Conservation (phyloP, 306 rosid genomes). For the Lathyrus sativus region DNA sequence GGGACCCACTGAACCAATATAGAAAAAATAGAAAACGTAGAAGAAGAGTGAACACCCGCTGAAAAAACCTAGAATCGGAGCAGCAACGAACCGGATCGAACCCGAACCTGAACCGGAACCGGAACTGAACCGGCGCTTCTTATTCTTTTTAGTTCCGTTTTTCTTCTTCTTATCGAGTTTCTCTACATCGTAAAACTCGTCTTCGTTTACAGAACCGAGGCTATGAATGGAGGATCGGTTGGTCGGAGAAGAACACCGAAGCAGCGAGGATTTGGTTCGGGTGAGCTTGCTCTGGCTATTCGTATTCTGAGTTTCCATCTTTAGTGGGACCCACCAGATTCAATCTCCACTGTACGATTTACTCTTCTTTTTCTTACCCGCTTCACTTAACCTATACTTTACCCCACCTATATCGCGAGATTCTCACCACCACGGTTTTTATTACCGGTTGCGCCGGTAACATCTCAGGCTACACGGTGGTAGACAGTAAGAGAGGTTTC, state of each 20-base stretch:
- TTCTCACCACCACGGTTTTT: constrained; percentile 45
- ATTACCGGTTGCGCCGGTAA: constrained; percentile 49
- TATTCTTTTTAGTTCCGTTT: constrained; percentile 22
- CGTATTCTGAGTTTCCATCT: constrained; percentile 65
- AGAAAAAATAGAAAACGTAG: constrained; percentile 51
- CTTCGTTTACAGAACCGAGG: constrained; percentile 63
- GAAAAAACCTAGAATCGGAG: constrained; percentile 45
- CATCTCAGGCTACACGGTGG: constrained; percentile 58
- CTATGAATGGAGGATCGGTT: constrained; percentile 76
- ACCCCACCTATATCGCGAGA: constrained; percentile 54
- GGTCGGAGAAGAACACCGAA: constrained; percentile 78
- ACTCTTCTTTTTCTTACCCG: not conserved
- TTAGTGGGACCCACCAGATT: constrained; percentile 9
- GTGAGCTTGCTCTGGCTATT: constrained; percentile 70
- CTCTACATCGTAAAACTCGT: constrained; percentile 44
- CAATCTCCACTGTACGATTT: constrained; percentile 46
- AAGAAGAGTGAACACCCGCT: constrained; percentile 31
- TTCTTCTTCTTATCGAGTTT: constrained; percentile 43
- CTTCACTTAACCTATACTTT: not conserved
- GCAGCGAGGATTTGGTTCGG: constrained; percentile 81
- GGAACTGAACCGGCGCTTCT: not conserved
- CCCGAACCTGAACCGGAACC: constrained; percentile 7
- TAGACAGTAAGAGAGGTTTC: not conserved
- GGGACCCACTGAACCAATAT: constrained; percentile 37
- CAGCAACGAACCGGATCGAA: constrained; percentile 43